Base-by-base conservation (phyloP, 176 grass and related monocot species). In the Microstegium vimineum region DNA sequence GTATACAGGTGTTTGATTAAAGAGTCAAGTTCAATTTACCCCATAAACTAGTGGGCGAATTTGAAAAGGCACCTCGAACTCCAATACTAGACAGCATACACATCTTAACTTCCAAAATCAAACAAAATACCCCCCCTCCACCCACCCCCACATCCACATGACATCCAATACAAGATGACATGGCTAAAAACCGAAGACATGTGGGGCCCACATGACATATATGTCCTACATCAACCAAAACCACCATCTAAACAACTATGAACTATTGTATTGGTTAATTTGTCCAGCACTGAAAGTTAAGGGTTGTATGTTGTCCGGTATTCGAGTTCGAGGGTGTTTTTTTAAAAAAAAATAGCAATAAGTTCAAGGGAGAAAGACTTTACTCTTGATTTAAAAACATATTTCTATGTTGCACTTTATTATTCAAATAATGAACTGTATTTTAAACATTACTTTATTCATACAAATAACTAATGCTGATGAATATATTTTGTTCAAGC, bases 401-500 rank as follows among this genome's bases (percentile, higher is more conserved):
- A 75, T 36, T 75, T 36, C 20, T n/a, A 78, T 65, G 25, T 65
- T 79, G 61, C 18, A 13, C 32, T 33, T 34, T 20, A 46, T 34
- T 64, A 66, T 42, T 66, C 22, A 32, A n/a, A 47, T 47, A 34
- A 22, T 61, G 6, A 46, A 78, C 20, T 74, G 45, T 17, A 67
- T 33, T 69, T 60, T 67, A 10, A 31, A 76, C 32, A 56, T 81
- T 69, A 79, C 34, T 80, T 20, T 79, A 47, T 60, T 43, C 32
- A 28, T 38, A 25, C 60, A 72, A 88, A 75, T 74, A 69, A 30
- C 5, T 76, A 41, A 83, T 36, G 40, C 45, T 23, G 23, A 81
- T 85, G 6, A 71, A 80, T 49, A 40, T 49, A 74, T 57, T 81
- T 81, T 25, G 28, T 31, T 74, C 33, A 71, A 78, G 60, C 25